These are phyloP conservation scores for Penicillium fimorum DNA, from an alignment of 495 filamentous ascomycete species.

Conservation along the genomic window DNA sequence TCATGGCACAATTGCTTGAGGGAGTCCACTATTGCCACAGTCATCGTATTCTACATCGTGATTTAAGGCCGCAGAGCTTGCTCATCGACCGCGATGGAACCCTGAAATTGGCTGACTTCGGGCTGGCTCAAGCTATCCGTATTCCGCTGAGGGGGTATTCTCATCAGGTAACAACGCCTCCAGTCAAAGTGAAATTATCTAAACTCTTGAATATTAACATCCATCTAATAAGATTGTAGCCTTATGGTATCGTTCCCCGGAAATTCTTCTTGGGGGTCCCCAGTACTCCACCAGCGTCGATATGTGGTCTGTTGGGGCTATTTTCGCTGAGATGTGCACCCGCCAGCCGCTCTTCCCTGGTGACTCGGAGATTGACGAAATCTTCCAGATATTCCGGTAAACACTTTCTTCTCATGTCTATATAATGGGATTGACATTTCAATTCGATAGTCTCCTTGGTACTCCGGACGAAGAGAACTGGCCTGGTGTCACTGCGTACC, in stretches of 20 bases:
- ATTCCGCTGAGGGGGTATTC: constrained; percentile 95
- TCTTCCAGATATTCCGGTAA: constrained; percentile 98
- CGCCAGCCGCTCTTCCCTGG: constrained; percentile 97
- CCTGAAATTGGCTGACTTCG: constrained; percentile 95
- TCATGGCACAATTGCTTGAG: constrained; percentile 90
- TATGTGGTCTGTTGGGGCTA: constrained; percentile 98
- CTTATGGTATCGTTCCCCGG: constrained; percentile 93
- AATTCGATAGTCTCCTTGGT: constrained; percentile 66
- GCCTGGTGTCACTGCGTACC: constrained; percentile 97
- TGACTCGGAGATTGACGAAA: constrained; percentile 98
- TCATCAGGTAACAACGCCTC: constrained; percentile 63
- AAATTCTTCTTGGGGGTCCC: constrained; percentile 92
- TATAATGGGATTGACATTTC: constrained; percentile 1
- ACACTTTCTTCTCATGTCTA: constrained; percentile 14
- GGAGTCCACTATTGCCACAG: constrained; percentile 94
- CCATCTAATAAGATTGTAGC: constrained; percentile 71
- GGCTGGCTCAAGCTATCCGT: constrained; percentile 91
- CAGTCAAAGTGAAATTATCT: not conserved
- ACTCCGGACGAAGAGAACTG: constrained; percentile 85
- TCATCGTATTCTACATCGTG: constrained; percentile 89
- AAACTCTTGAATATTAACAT: constrained; percentile 4
- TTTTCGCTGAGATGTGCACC: constrained; percentile 99
- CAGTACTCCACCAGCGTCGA: constrained; percentile 98
- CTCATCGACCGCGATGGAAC: constrained; percentile 93
- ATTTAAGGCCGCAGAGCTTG: constrained; percentile 96